phyloP scores from a whole-genome alignment of 192 early-diverging fungal species.

The Coemansia sp. region DNA sequence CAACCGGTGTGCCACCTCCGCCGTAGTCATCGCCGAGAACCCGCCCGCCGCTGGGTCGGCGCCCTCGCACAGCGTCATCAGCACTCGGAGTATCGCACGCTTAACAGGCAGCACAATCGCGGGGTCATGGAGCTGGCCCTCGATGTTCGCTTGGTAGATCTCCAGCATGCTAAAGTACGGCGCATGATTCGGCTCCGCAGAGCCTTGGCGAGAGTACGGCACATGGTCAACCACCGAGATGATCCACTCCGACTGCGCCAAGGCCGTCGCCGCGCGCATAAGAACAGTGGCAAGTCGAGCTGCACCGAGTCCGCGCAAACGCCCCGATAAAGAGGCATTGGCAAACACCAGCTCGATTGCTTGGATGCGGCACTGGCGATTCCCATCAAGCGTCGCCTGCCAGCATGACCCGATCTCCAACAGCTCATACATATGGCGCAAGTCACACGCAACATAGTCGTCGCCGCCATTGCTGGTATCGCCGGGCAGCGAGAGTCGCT shows the following conservation, averaged over 20 bases:
- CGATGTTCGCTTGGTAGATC: conserved; percentile 42
- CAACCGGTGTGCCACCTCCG: conserved; percentile 45
- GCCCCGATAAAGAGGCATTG: conserved; percentile 25
- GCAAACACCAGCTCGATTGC: conserved; percentile 43
- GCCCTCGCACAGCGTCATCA: conserved; percentile 44
- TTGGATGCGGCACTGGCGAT: conserved; percentile 20
- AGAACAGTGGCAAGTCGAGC: conserved; percentile 15
- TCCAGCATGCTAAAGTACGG: conserved; percentile 28
- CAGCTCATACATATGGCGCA: conserved; percentile 17
- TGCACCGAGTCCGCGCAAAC: conserved; percentile 13
- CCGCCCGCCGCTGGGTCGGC: conserved; percentile 25
- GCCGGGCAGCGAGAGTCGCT: background rate
- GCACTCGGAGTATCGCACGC: conserved; percentile 31
- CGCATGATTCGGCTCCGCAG: too few relatives aligned
- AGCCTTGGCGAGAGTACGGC: conserved; percentile 4
- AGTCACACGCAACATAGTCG: background rate
- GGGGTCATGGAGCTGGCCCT: conserved; percentile 25
- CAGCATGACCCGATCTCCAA: conserved; percentile 21
- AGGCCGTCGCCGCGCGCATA: conserved; percentile 17
- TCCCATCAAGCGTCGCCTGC: conserved; percentile 17
- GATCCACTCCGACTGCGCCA: conserved; percentile 36
- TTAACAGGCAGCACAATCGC: conserved; percentile 24
- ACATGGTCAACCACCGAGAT: conserved; percentile 14
- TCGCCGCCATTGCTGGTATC: background rate
- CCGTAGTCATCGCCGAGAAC: conserved; percentile 50